A percentile compares a stretch with the other conserved stretches of the same genome.
phyloP scores from a whole-genome alignment of 495 filamentous ascomycete genomes.

The Podospora conica region DNA sequence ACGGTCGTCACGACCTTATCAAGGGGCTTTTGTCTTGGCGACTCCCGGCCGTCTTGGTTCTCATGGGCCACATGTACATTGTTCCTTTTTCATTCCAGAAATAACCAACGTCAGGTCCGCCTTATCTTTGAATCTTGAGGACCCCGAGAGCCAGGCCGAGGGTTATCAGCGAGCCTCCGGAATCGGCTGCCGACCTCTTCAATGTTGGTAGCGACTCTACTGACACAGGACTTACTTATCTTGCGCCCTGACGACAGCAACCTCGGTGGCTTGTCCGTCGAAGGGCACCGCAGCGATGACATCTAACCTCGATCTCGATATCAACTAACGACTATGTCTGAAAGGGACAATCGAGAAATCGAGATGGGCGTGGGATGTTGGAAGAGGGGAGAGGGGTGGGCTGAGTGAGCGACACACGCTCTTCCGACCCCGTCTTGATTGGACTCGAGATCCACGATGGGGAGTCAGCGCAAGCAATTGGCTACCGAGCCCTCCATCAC shows the following conservation, averaged over 20 bases:
- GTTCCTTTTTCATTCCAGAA: neutral
- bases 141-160: neutral
- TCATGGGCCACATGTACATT: neutral
- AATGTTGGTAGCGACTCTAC: neutral
- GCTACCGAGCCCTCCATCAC: neutral
- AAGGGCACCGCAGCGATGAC: neutral
- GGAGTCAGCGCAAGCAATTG: slow-evolving; percentile 1
- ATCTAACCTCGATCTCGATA: neutral
- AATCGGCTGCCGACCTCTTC: slow-evolving; percentile 3
- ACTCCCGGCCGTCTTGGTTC: neutral
- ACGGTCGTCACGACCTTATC: neutral
- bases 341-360: neutral
- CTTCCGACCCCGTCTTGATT: neutral
- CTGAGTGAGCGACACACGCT: neutral
- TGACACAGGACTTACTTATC: neutral
- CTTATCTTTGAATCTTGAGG: slow-evolving; percentile 8
- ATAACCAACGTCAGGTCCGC: neutral
- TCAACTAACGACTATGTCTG: neutral
- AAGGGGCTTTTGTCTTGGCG: neutral
- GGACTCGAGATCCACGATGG: slow-evolving; percentile 7
- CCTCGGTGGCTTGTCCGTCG: neutral
- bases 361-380: neutral
- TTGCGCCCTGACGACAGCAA: neutral
- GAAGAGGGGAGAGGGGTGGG: neutral
- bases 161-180: slow-evolving; percentile 2